Conservation (phyloP, 2,329 filamentous ascomycete genomes). For the Nothophaeocryptopus gaeumannii region DNA sequence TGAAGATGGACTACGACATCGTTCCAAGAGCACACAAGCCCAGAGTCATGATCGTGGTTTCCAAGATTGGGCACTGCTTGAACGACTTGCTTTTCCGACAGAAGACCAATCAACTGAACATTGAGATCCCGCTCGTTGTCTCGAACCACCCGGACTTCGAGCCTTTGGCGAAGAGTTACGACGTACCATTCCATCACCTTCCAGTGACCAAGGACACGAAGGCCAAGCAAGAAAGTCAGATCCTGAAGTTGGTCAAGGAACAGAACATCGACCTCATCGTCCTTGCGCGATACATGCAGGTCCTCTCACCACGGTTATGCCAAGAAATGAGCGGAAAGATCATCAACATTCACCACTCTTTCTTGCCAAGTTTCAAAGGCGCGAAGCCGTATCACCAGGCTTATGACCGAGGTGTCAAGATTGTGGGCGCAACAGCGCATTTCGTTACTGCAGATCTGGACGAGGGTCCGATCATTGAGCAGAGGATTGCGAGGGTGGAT, state of each 20-base stretch:
- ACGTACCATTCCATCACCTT: conserved; percentile 75
- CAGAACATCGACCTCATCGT: conserved; percentile 75
- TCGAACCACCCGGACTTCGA: conserved; percentile 78
- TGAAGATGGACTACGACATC: conserved; percentile 70
- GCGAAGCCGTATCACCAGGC: conserved; percentile 87
- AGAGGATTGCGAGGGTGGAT: conserved; percentile 73
- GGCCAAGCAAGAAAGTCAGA: conserved; percentile 65
- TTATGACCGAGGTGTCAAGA: conserved; percentile 82
- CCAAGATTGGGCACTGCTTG: conserved; percentile 81
- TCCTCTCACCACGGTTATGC: conserved; percentile 72
- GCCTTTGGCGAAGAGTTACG: conserved; percentile 67
- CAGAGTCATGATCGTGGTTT: conserved; percentile 81
- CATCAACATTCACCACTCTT: conserved; percentile 90
- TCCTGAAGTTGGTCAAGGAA: conserved; percentile 67
- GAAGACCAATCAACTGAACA: conserved; percentile 68
- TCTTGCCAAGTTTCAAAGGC: conserved; percentile 83
- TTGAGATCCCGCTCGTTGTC: conserved; percentile 74
- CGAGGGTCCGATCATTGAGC: conserved; percentile 85
- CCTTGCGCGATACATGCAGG: conserved; percentile 84
- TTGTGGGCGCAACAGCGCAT: conserved; percentile 81
- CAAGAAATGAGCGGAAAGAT: conserved; percentile 77
- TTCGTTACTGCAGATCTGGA: conserved; percentile 83
- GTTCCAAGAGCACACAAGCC: conserved; percentile 67
- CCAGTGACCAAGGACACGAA: conserved; percentile 79
- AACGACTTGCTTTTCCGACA: conserved; percentile 81